Conservation (phyloP, 2,329 filamentous ascomycete genomes). For the Ambrosiella xylebori region DNA sequence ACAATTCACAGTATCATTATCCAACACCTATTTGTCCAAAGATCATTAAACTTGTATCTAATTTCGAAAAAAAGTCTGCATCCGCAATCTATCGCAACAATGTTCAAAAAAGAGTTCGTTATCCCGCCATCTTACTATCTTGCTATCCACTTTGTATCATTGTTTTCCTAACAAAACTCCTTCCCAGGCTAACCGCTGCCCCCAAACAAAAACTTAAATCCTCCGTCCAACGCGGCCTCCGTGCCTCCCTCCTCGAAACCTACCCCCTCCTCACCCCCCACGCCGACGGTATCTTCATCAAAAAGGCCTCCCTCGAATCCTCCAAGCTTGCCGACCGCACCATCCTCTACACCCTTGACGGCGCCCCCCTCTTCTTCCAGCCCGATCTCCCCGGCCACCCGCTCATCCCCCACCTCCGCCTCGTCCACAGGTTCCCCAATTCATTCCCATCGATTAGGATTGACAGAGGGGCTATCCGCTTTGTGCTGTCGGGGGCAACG, state of each 20-base stretch:
- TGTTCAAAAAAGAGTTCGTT: constrained; percentile 87
- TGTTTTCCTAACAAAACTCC: not conserved
- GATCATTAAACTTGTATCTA: not conserved
- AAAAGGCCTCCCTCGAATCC: constrained; percentile 77
- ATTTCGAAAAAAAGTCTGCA: not conserved
- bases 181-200: constrained; percentile 48
- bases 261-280: constrained; percentile 74
- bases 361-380: constrained; percentile 79
- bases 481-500: constrained; percentile 81
- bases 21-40: no score
- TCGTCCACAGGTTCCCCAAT: constrained; percentile 78
- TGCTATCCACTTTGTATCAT: not conserved
- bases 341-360: constrained; percentile 69
- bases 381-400: constrained; percentile 43
- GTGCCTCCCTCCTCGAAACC: constrained; percentile 62
- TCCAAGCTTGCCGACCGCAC: constrained; percentile 87
- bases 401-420: constrained; percentile 70
- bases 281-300: constrained; percentile 89
- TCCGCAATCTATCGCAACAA: constrained; percentile 26
- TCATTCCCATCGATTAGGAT: constrained; percentile 75
- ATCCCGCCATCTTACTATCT: not conserved
- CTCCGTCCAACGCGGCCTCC: constrained; percentile 74
- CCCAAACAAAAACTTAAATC: constrained; percentile 96
- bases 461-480: constrained; percentile 89
- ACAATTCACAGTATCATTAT: no score